Conservation (phyloP, 768 basidiomycete genomes). For the Leucosporidium creatinivorum region DNA sequence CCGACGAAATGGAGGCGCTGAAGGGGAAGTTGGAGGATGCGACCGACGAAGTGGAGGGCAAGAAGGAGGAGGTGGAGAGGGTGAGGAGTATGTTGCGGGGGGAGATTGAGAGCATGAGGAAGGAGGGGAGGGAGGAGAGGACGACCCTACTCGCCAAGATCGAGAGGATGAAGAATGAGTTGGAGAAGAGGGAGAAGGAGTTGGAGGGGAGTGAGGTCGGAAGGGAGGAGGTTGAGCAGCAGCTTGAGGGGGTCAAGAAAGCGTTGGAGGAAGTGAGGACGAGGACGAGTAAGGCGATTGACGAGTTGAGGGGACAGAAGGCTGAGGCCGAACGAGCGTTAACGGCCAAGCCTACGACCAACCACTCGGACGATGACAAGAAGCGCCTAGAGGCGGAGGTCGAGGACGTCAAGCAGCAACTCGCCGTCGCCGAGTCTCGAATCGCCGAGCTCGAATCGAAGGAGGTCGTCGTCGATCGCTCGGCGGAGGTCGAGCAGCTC, state of each 20-base stretch:
- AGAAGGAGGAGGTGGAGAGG: not conserved
- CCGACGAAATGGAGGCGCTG: not conserved
- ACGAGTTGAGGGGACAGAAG: not conserved
- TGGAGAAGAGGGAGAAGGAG: slow-evolving; percentile 1
- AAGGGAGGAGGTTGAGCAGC: slow-evolving; percentile 1
- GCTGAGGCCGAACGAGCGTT: not conserved
- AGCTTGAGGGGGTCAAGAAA: not conserved
- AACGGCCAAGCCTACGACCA: too few species aligned
- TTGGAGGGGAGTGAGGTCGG: slow-evolving; percentile 9
- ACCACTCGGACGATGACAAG: not conserved
- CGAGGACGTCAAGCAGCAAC: not conserved
- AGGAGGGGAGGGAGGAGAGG: not conserved
- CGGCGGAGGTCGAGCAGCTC: not conserved
- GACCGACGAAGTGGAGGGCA: not conserved
- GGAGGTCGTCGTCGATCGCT: not conserved
- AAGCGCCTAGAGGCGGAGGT: not conserved
- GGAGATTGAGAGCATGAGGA: not conserved
- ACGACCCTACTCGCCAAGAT: not conserved
- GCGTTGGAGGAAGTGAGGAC: not conserved
- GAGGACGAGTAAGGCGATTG: not conserved
- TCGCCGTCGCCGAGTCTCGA: not conserved
- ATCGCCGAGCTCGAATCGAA: not conserved
- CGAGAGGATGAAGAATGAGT: not conserved
- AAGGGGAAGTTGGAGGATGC: slow-evolving; percentile 2
- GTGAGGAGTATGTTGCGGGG: not conserved